Conservation (phyloP, 1,284 basidiomycete genomes). For the Ceratobasidium sp. region DNA sequence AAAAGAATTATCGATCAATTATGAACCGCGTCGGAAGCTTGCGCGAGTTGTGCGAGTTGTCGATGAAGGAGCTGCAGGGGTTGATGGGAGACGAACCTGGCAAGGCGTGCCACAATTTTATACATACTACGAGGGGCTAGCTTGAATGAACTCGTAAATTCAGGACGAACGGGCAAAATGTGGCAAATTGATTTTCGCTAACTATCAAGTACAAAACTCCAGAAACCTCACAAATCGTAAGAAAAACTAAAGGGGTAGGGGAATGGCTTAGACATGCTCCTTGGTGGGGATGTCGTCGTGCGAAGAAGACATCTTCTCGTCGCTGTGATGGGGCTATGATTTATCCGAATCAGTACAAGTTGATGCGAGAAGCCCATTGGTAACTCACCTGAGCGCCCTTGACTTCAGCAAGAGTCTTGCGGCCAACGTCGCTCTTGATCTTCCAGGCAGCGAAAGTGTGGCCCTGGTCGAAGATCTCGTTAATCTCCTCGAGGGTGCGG, state of each 20-base stretch:
- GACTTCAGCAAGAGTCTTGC: conserved; percentile 62
- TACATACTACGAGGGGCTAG: conserved; percentile 56
- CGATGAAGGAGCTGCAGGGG: conserved; percentile 66
- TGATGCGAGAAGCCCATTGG: not conserved
- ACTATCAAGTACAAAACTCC: not conserved
- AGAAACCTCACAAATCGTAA: not conserved
- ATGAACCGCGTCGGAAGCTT: conserved; percentile 81
- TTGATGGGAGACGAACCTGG: conserved; percentile 86
- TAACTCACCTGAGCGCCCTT: conserved; percentile 37
- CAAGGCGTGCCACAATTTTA: conserved; percentile 77
- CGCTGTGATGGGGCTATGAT: not conserved
- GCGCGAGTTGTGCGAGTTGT: conserved; percentile 75
- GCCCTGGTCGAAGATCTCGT: conserved; percentile 73
- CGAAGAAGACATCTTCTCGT: conserved; percentile 1
- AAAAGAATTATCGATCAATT: conserved; percentile 86
- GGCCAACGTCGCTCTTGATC: conserved; percentile 65
- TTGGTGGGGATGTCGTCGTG: conserved; percentile 24
- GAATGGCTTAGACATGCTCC: conserved; percentile 6
- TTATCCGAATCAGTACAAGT: not conserved
- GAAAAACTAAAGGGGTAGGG: not conserved
- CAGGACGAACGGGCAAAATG: too few relatives aligned
- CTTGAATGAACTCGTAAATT: not conserved
- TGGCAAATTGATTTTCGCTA: not conserved
- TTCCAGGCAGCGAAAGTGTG: conserved; percentile 75
- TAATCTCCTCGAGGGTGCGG: conserved; percentile 74